Evolutionary conservation across 768 basidiomycete genomes (phyloP), one percentile per base, ranked within the genome.

Genomic region (Cystobasidium ongulense): DNA sequence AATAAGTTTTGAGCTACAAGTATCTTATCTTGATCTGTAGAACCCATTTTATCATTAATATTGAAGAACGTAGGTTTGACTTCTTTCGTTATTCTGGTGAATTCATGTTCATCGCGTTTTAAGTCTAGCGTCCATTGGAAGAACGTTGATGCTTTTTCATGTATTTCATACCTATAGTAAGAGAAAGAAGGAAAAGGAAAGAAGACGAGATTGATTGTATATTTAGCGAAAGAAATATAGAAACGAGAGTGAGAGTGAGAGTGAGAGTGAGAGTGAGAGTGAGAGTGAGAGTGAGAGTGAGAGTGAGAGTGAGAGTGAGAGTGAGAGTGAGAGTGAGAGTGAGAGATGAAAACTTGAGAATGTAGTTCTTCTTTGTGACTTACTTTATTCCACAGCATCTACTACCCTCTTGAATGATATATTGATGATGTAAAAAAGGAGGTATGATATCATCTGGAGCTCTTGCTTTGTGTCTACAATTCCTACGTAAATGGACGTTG

Each of bases 31-130:
- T 29, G 25, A 29, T 59, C 21, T 27, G 8, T 7, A 59, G 7
- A 13, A 11, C 63, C 63, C 63, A 64, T 64, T 46, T 27, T 46
- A 39, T 64, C 63, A 64, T 64, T 64, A 13, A 64, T 46, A 64
- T 64, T 64, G 63, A 64, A 64, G n/a, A 38, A 64, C 2, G 8
- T 64, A 38, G 36, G 41, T 46, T 46, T 64, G 1, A 25, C 1
- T 38, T 64, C 63, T 4, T 38, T 38, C 13, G 39, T 46, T 7
- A 46, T 64, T 25, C 33, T 38, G 2, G 11, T 64, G 15, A 38
- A 36, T 38, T 25, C 36, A 11, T 64, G 10, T 46, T 64, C 38
- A 35, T 64, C 39, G 13, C 18, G 25, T 46, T 64, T 7, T 31
- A 38, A 15, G 27, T 64, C 63, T 38, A 18, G 38, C 5, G 31